A percentile compares a stretch with the other conserved stretches of the same genome.
Conservation (phyloP, 768 basidiomycete genomes). For the Brasilioporus rufonigricans region DNA sequence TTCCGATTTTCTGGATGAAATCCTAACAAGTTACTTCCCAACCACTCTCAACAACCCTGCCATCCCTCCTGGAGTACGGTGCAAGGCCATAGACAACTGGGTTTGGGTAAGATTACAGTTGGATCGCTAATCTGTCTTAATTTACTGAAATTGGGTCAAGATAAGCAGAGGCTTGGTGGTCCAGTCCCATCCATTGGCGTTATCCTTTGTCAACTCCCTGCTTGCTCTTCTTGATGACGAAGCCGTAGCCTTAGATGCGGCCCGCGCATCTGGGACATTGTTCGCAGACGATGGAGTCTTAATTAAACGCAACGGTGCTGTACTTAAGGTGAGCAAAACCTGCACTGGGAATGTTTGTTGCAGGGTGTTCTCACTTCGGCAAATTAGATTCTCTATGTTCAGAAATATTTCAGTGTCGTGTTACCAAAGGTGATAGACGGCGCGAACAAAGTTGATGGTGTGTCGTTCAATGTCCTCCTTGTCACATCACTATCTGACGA, state of each 20-base stretch:
- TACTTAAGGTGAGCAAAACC: constrained; percentile 59
- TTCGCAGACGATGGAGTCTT: constrained; percentile 59
- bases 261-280: constrained; percentile 69
- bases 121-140: background rate
- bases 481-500: background rate
- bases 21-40: constrained; percentile 49
- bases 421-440: constrained; percentile 75
- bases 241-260: constrained; percentile 67
- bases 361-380: constrained; percentile 1
- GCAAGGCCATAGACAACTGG: constrained; percentile 58
- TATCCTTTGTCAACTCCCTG: constrained; percentile 57
- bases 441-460: constrained; percentile 55
- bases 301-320: constrained; percentile 74
- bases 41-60: constrained; percentile 39
- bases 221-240: constrained; percentile 71
- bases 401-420: constrained; percentile 69
- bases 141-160: constrained; percentile 38
- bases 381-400: constrained; percentile 64
- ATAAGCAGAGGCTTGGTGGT: constrained; percentile 78
- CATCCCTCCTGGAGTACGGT: constrained; percentile 39
- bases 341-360: background rate
- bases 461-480: constrained; percentile 16
- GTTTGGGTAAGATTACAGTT: constrained; percentile 54
- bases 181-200: constrained; percentile 60
- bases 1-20: constrained; percentile 41